A percentile compares a stretch with the other conserved stretches of the same genome.
phyloP scores from a whole-genome alignment of 169 alveolate genomes.

The Toxoplasma gondii region DNA sequence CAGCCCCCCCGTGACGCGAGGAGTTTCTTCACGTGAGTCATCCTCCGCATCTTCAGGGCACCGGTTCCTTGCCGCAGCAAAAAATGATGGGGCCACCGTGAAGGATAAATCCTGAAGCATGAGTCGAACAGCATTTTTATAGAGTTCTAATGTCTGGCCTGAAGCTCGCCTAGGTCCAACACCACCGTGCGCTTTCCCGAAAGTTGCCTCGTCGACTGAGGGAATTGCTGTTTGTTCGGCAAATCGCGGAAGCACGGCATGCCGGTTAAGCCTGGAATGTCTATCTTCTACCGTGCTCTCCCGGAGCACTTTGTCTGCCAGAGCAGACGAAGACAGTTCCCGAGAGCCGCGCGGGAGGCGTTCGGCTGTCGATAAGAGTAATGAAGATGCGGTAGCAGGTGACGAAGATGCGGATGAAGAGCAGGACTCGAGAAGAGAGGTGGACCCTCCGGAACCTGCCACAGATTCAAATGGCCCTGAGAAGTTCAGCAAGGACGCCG shows the following conservation, averaged over 20 bases:
- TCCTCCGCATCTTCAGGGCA: not conserved
- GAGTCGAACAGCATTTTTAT: not conserved
- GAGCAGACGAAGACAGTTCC: not conserved
- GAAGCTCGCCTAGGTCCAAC: not conserved
- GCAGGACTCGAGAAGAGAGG: conserved; percentile 54
- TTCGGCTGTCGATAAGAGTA: not conserved
- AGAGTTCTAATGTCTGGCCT: not conserved
- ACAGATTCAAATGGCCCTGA: not conserved
- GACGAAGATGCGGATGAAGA: not conserved
- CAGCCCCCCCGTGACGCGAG: conserved; percentile 9
- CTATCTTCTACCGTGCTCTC: not conserved
- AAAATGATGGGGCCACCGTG: not conserved
- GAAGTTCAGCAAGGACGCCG: conserved; percentile 18
- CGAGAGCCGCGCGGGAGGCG: not conserved
- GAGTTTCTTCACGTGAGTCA: not conserved
- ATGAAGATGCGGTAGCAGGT: not conserved
- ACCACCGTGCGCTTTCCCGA: not conserved
- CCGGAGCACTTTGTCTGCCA: not conserved
- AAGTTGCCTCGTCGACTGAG: not conserved
- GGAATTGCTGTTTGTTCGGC: not conserved
- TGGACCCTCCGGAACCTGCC: conserved; percentile 40
- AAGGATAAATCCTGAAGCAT: conserved; percentile 11
- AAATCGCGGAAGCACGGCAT: not conserved
- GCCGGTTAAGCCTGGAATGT: not conserved
- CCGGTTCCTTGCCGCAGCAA: not conserved